Base-by-base conservation (phyloP, 2,329 filamentous ascomycete species). In the Pseudocercospora musae region DNA sequence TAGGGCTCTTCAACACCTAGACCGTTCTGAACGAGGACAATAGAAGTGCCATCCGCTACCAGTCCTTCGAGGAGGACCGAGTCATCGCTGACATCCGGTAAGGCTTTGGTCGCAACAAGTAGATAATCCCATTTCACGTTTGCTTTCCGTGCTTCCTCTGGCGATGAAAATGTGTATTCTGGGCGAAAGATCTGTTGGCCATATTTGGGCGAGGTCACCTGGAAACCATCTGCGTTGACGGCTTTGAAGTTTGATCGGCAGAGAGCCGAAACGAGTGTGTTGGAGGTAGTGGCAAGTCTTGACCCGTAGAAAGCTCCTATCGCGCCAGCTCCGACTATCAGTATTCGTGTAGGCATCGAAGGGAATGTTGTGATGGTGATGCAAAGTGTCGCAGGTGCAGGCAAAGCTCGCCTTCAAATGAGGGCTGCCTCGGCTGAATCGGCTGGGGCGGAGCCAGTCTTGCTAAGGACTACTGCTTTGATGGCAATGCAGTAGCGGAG, bases 241-340 rank as follows among this genome's bases (percentile, higher is more conserved):
- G 83, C 84, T 23, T 79, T 75, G 79, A 89, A 91, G 78, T 92
- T 92, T 44, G 89, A 91, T 54, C 89, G 85, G 66, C 89, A 90
- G 58, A 90, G 86, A 49, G 90, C 84, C 4, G 89, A 91, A 55
- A 89, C 85, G 61, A 83, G 78, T 44, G 87, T 78, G 59, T 84
- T 81, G 1, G 71, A 68, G 9, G 66, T 68, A 40, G 61, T 79
- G 68, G 89, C 86, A 15, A 90, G 80, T 21, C 88, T 81, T 6
- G 87, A 89, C 52, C 86, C 88, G 70, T 90, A 90, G 78, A 90
- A 90, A 59, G 87, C 88, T 59, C 88, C 88, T 46, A 91, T 87
- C 64, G 88, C 88, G 67, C 88, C 88, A 21, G 87, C 88, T 72
- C 88, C 88, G 62, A 90, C 84, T 68, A 90, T 87, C 60, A 90